Evolutionary conservation across 2,329 filamentous ascomycete species (phyloP).

Genomic region (Clarireedia paspali): DNA sequence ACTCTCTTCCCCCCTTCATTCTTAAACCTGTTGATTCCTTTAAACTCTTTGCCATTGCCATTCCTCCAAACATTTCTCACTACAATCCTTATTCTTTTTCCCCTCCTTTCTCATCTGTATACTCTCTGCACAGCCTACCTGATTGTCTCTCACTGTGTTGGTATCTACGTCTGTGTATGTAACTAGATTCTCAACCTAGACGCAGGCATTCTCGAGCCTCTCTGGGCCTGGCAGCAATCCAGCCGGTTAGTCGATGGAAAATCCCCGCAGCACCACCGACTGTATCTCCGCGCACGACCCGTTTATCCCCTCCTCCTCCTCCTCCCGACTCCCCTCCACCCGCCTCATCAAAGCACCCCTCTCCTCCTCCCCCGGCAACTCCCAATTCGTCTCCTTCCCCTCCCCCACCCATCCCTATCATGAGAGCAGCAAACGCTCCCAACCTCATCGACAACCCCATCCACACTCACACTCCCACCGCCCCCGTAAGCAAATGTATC

Average conservation of each 20-base stretch:
- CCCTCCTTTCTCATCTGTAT: constrained; percentile 15
- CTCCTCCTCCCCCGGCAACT: too few relatives aligned
- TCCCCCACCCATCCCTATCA: constrained; percentile 12
- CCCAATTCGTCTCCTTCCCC: too few relatives aligned
- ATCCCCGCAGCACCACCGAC: constrained; percentile 19
- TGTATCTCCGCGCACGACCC: constrained; percentile 7
- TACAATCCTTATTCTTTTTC: constrained; percentile 26
- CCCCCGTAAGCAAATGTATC: constrained; percentile 10
- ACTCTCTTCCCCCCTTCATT: constrained; percentile 27
- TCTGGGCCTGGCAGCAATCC: neutral
- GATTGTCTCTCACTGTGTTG: neutral
- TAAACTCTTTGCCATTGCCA: constrained; percentile 17
- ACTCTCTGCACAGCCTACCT: constrained; percentile 15
- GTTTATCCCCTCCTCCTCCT: too few relatives aligned
- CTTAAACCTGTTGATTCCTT: constrained; percentile 20
- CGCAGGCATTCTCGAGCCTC: constrained; percentile 25
- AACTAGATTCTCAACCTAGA: constrained; percentile 14
- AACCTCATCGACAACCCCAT: too few relatives aligned
- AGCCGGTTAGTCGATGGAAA: constrained; percentile 22
- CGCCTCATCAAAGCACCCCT: too few relatives aligned
- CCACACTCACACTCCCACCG: too few relatives aligned
- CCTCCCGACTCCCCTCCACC: too few relatives aligned
- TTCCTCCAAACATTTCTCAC: constrained; percentile 29
- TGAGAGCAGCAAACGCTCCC: constrained; percentile 23
- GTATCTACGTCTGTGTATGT: constrained; percentile 5